These are phyloP conservation scores for Agaricus subrufescens DNA, from an alignment of 768 basidiomycete genomes.

Conservation along the genomic window DNA sequence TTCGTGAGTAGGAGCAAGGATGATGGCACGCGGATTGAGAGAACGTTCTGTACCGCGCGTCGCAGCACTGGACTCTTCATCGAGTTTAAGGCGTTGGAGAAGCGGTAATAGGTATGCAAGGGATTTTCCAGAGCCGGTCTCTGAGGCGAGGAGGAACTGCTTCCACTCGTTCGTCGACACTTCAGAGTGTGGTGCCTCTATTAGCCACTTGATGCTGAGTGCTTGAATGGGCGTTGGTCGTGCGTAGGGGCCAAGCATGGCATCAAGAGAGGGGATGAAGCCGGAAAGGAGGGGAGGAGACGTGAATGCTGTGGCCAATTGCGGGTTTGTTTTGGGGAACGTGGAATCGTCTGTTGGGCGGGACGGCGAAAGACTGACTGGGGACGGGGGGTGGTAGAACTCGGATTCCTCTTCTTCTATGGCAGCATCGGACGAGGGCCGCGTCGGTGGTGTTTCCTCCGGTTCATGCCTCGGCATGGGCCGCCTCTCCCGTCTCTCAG, in stretches of 20 bases:
- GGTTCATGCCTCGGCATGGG: no score
- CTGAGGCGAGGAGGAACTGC: constrained; percentile 73
- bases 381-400: constrained; percentile 12
- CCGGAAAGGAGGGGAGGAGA: constrained; percentile 70
- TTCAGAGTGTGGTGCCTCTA: constrained; percentile 24
- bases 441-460: no score
- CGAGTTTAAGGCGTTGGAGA: constrained; percentile 69
- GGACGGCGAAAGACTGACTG: constrained; percentile 12
- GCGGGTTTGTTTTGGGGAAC: constrained; percentile 2
- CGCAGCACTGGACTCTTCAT: constrained; percentile 33
- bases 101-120: constrained; percentile 86
- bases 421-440: no score
- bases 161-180: constrained; percentile 26
- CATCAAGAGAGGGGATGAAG: constrained; percentile 51
- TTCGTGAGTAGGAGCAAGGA: constrained; percentile 89
- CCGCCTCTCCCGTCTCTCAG: no score
- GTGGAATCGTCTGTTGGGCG: neutral
- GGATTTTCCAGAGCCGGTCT: constrained; percentile 91
- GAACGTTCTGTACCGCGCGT: neutral
- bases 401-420: constrained; percentile 4
- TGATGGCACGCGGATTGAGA: constrained; percentile 68
- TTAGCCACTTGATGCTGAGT: constrained; percentile 62
- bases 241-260: constrained; percentile 51
- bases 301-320: constrained; percentile 43
- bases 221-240: constrained; percentile 78